Base-by-base conservation (phyloP, 75 land plant species). In the Picea glauca region DNA sequence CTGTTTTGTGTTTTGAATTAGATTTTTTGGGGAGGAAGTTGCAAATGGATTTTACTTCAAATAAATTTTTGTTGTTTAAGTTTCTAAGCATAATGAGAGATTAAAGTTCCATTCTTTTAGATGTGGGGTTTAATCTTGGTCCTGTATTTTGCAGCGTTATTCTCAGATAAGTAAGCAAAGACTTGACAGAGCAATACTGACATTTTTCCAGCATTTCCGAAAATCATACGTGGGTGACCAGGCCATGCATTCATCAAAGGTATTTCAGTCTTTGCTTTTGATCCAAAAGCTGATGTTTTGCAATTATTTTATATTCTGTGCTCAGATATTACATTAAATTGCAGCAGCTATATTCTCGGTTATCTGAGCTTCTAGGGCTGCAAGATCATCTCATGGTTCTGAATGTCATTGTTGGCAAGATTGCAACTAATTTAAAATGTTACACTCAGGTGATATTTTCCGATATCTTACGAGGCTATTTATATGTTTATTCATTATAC, bases 221-320 rank as follows among this genome's bases (percentile, higher is more conserved):
- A 90, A 88, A 82, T 93, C 94, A 15, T 96, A 96, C 82, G 97
- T 96, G 50, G 99, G 99, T 17, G 99, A 96, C 79, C 98, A 93
- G 56, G 98, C 96, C 11, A 87, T 96, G 91, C 93, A 94, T 85
- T 94, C 99, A 61, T 92, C 97, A 12, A 96, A 96, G 91, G 97
- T 94, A 85, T 67, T 46, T n/a, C 46, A 30, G 32, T 30, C 12
- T 30, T 32, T 57, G n/a, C 20, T 15, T 50, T 50, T 3, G 3
- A n/a, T 43, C 26, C 23, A 70, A 3, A 40, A 7, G n/a, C 17
- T 33, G 9, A 72, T 18, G 31, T 70, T 78, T 40, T 18, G 38
- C 38, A 66, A 77, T 11, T 64, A n/a, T 72, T 73, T 72, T 46
- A 13, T 8, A 60, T 80, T 62, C 76, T 23, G 60, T n/a, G 35